Conservation (phyloP, 2,329 filamentous ascomycete species). For the Diplodia intermedia region DNA sequence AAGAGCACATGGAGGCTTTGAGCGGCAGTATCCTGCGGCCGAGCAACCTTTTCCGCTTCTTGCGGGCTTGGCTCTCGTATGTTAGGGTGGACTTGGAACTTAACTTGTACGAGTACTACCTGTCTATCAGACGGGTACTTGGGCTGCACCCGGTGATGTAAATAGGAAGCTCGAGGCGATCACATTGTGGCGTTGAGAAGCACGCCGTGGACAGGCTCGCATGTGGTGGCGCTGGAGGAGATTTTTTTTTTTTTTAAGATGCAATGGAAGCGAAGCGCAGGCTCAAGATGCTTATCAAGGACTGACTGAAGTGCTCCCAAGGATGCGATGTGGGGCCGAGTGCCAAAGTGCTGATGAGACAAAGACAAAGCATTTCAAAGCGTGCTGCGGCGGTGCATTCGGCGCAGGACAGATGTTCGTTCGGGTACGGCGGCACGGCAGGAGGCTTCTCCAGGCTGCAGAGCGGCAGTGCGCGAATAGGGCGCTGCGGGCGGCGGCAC, state of each 20-base stretch:
- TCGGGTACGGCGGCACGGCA: slow-evolving; percentile 22
- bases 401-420: not conserved
- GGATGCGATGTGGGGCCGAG: slow-evolving; percentile 3
- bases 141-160: slow-evolving; percentile 49
- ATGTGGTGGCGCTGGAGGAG: slow-evolving; percentile 14
- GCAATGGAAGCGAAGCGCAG: slow-evolving; percentile 11
- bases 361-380: slow-evolving; percentile 10
- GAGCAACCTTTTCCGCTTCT: slow-evolving; percentile 57
- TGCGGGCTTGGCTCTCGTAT: slow-evolving; percentile 61
- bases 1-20: slow-evolving; percentile 64
- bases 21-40: slow-evolving; percentile 61
- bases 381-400: not conserved
- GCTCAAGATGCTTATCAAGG: not conserved
- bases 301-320: not conserved
- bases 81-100: slow-evolving; percentile 65
- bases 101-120: slow-evolving; percentile 63
- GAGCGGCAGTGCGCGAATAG: slow-evolving; percentile 6
- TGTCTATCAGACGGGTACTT: slow-evolving; percentile 59
- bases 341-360: not conserved
- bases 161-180: not conserved
- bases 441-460: slow-evolving; percentile 5
- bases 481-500: slow-evolving; percentile 22
- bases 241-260: slow-evolving; percentile 14
- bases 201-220: slow-evolving; percentile 1
- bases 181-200: not conserved